These are phyloP conservation scores for Udeniomyces megalosporus DNA, from an alignment of 768 basidiomycete genomes.

Conservation along the genomic window DNA sequence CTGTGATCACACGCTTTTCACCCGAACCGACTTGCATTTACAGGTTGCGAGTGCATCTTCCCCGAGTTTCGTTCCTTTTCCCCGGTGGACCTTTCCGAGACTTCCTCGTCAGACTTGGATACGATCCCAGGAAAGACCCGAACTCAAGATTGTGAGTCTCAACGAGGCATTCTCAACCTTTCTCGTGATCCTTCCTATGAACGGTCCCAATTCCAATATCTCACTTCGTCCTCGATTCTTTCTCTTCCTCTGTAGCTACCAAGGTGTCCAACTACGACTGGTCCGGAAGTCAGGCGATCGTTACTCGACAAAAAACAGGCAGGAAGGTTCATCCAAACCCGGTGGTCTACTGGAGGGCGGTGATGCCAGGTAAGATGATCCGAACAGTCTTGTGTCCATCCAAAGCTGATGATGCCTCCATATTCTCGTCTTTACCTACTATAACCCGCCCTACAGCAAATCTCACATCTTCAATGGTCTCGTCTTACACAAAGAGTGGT, in stretches of 20 bases:
- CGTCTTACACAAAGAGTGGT: constrained; percentile 62
- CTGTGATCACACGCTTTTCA: no score
- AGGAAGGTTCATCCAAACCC: background rate
- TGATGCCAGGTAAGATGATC: constrained; percentile 10
- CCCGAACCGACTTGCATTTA: no score
- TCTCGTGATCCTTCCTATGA: background rate
- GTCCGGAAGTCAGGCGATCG: constrained; percentile 55
- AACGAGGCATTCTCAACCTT: no score
- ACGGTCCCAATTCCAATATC: background rate
- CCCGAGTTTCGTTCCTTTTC: constrained; percentile 71
- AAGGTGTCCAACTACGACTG: constrained; percentile 80
- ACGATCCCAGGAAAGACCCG: constrained; percentile 67
- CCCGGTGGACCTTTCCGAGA: constrained; percentile 91
- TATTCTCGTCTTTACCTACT: no score
- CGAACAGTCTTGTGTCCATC: no score
- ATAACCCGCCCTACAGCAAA: constrained; percentile 23
- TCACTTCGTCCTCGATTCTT: background rate
- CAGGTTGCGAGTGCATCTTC: constrained; percentile 37
- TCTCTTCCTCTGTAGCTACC: constrained; percentile 58
- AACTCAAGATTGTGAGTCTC: constrained; percentile 55
- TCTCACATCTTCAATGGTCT: constrained; percentile 83
- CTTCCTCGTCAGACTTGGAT: constrained; percentile 66
- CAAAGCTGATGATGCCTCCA: no score
- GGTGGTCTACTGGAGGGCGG: constrained; percentile 4
- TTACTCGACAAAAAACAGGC: constrained; percentile 6